Conservation (phyloP, 78 protist species). For the Pelomyxa schiedti region DNA sequence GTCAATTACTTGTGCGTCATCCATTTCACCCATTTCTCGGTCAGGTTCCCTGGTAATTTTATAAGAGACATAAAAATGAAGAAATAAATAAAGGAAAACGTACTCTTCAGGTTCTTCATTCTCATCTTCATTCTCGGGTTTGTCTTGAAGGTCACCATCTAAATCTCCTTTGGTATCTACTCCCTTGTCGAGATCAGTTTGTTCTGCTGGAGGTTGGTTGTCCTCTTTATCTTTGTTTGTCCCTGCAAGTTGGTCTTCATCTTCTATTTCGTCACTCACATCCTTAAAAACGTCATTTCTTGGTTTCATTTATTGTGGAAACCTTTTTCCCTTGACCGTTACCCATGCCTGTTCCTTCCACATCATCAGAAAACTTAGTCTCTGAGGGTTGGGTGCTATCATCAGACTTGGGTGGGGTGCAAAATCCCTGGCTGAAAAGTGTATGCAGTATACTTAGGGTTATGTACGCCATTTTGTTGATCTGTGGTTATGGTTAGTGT, state of each 20-base stretch:
- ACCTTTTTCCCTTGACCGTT: constrained; percentile 73
- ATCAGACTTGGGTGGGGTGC: no score
- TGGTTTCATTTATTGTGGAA: no score
- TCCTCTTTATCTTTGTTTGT: constrained; percentile 32
- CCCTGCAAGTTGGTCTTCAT: constrained; percentile 28
- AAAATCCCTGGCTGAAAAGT: constrained; percentile 51
- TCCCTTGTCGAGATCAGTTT: constrained; percentile 47
- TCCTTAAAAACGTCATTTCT: no score
- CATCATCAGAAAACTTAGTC: no score
- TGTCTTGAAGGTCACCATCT: constrained; percentile 68
- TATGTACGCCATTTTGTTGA: constrained; percentile 28
- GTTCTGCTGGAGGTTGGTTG: constrained; percentile 24
- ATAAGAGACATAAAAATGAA: not conserved
- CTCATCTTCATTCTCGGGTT: constrained; percentile 41
- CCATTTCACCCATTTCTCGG: no score
- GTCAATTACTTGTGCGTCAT: no score
- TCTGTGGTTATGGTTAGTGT: no score
- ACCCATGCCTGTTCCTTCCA: constrained; percentile 69
- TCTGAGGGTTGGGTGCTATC: no score
- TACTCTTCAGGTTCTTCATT: constrained; percentile 24
- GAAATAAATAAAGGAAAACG: not conserved
- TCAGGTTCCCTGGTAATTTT: not conserved
- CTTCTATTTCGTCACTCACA: constrained; percentile 46
- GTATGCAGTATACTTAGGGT: constrained; percentile 22
- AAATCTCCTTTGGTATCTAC: constrained; percentile 74